Evolutionary conservation across 805 yeast genomes (phyloP), one percentile per base, ranked within the genome.

Genomic region (Saccharomycopsis olivae): DNA sequence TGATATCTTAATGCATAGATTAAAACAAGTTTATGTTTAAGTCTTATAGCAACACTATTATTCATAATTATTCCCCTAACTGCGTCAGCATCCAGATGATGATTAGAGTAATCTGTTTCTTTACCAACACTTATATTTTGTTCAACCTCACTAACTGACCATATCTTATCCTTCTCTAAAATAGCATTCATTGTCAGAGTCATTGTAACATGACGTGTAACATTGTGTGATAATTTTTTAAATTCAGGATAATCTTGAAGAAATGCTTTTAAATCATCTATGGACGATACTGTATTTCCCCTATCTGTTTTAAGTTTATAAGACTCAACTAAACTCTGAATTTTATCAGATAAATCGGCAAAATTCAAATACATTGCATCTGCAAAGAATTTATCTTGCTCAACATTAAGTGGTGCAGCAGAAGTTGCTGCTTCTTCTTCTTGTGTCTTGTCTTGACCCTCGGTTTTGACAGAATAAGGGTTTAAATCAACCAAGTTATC

Each of bases 171-270:
- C 16, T 59, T 53, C 24, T 78, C 74, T 30, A 92, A 82, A 45
- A 72, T 71, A 43, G 78, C 73, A 53, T 87, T 94, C 40, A 92
- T 70, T 53, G 89, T 96, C 18, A 89, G 73, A 5, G 89, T 88
- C 17, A 92, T 67, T 16, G 94, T 75, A 71, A 92, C 87, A 59
- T 92, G 98, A 53, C 89, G 92, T 23, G 94, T 73, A 9, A 92
- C 86, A 55, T 88, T 89, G 25, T 85, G 77, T 9, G 94, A 82
- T 25, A 89, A 65, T 54, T 83, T 86, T 49, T 86, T 79, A 57
- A 84, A 88, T 56, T 92, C 98, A 1, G 99, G 99, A 53, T 82
- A 87, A 47, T 85, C 85, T 43, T 88, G 95, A 41, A 92, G 76
- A 52, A 89, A 84, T 51, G 77, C 75, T 58, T 89, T 92, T 75